Conservation (phyloP, 768 basidiomycete genomes). For the Boletus fagicola region DNA sequence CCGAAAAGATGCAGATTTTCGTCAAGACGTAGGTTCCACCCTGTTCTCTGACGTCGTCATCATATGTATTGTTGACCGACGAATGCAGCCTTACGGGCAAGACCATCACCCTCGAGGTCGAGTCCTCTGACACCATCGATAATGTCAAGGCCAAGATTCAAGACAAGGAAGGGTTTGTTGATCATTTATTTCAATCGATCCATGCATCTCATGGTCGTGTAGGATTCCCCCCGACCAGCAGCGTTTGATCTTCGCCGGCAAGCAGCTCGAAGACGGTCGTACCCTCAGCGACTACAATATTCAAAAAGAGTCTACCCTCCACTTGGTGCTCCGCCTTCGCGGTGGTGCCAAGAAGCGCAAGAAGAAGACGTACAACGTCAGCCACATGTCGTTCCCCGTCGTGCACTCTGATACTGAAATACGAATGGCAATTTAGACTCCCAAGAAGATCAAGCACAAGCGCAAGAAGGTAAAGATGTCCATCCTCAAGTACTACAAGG, state of each 20-base stretch:
- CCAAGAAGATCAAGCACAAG: conserved; percentile 99
- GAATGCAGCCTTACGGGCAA: conserved; percentile 88
- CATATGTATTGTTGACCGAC: conserved; percentile 6
- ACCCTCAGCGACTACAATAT: conserved; percentile 96
- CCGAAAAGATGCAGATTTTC: conserved; percentile 92
- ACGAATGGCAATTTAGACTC: conserved; percentile 53
- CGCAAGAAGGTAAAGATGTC: conserved; percentile 99
- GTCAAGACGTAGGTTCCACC: conserved; percentile 79
- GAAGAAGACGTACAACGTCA: conserved; percentile 98
- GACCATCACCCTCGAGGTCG: conserved; percentile 97
- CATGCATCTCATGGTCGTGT: conserved; percentile 6
- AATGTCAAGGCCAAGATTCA: conserved; percentile 98
- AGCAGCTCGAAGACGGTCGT: conserved; percentile 99
- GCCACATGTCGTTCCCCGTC: conserved; percentile 27
- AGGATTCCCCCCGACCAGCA: conserved; percentile 94
- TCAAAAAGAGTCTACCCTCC: conserved; percentile 99
- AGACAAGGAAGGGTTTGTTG: conserved; percentile 87
- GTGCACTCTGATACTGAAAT: conserved; percentile 4
- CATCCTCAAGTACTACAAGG: conserved; percentile 99
- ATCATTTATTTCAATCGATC: not conserved
- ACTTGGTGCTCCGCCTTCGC: conserved; percentile 94
- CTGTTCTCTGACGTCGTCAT: not conserved
- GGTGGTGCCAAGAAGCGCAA: conserved; percentile 99
- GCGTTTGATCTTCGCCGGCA: conserved; percentile 97
- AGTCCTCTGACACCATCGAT: conserved; percentile 96